Evolutionary conservation across 1,284 basidiomycete species (phyloP).

Genomic region (Boletus smithii): DNA sequence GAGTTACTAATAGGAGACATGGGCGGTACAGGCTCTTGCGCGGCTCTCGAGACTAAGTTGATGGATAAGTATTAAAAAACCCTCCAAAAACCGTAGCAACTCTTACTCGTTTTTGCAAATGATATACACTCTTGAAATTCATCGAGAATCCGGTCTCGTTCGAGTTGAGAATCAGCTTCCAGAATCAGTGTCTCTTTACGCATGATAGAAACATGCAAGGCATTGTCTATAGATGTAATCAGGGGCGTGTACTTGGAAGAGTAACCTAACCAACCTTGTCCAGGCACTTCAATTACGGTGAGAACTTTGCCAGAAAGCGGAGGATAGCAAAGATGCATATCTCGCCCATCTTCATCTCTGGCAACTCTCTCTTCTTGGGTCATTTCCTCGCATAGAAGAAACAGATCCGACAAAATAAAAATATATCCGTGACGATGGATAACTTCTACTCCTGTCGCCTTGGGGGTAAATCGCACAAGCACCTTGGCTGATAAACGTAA

Average conservation of each 20-base stretch:
- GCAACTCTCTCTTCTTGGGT: conserved; percentile 55
- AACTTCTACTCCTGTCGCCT: conserved; percentile 69
- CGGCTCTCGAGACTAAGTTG: conserved; percentile 50
- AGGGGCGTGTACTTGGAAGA: conserved; percentile 11
- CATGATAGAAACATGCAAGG: conserved; percentile 81
- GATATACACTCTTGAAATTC: conserved; percentile 84
- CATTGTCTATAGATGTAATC: conserved; percentile 49
- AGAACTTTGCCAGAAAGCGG: conserved; percentile 95
- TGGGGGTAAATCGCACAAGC: conserved; percentile 75
- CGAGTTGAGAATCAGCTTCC: conserved; percentile 58
- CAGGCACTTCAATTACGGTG: conserved; percentile 61
- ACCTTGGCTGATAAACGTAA: conserved; percentile 76
- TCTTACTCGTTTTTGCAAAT: conserved; percentile 71
- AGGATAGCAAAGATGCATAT: conserved; percentile 94
- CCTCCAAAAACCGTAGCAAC: background rate
- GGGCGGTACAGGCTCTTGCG: conserved; percentile 59
- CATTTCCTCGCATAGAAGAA: conserved; percentile 86
- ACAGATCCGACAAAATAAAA: conserved; percentile 89
- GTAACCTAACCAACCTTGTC: conserved; percentile 44
- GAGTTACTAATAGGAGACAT: conserved; percentile 41
- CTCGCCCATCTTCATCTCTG: conserved; percentile 56
- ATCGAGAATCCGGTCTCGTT: conserved; percentile 65
- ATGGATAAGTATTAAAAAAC: conserved; percentile 5
- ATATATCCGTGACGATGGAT: conserved; percentile 78
- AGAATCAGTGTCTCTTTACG: conserved; percentile 82